phyloP scores from a whole-genome alignment of 106 monocot species.

The Dioscorea dumetorum region DNA sequence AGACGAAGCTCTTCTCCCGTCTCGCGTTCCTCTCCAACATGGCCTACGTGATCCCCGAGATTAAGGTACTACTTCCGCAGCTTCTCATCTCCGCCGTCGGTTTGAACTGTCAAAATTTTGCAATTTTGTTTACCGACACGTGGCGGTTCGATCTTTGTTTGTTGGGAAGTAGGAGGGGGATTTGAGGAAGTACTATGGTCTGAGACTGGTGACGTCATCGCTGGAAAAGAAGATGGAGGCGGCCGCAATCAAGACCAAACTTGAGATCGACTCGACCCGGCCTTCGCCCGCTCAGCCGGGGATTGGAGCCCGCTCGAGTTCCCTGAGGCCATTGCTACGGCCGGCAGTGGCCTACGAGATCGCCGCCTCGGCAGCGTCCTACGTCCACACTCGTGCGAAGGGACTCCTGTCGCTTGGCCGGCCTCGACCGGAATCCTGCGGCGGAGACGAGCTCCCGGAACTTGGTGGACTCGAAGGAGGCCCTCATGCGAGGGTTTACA shows the following conservation, averaged over 20 bases:
- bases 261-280: slow-evolving; percentile 22
- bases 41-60: slow-evolving; percentile 63
- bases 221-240: slow-evolving; percentile 46
- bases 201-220: slow-evolving; percentile 60
- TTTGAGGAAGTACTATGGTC: slow-evolving; percentile 33
- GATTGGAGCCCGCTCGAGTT: neutral
- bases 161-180: slow-evolving; percentile 38
- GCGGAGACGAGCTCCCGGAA: neutral
- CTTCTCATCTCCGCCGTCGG: neutral
- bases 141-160: neutral
- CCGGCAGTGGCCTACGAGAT: slow-evolving; percentile 60
- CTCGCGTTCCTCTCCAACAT: slow-evolving; percentile 88
- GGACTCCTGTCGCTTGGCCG: slow-evolving; percentile 31
- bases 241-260: slow-evolving; percentile 24
- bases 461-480: neutral
- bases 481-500: slow-evolving; percentile 13
- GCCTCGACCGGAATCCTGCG: slow-evolving; percentile 3
- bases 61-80: slow-evolving; percentile 35
- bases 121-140: neutral
- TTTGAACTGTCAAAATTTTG: neutral
- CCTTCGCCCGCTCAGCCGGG: neutral
- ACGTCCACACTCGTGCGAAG: slow-evolving; percentile 54
- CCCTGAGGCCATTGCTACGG: slow-evolving; percentile 3
- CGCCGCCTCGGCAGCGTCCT: slow-evolving; percentile 78
- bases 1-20: slow-evolving; percentile 56